Percentiles rank a stretch among this genome's conserved stretches.
Conservation (phyloP, 2,329 filamentous ascomycete species). For the Fusarium sp. region DNA sequence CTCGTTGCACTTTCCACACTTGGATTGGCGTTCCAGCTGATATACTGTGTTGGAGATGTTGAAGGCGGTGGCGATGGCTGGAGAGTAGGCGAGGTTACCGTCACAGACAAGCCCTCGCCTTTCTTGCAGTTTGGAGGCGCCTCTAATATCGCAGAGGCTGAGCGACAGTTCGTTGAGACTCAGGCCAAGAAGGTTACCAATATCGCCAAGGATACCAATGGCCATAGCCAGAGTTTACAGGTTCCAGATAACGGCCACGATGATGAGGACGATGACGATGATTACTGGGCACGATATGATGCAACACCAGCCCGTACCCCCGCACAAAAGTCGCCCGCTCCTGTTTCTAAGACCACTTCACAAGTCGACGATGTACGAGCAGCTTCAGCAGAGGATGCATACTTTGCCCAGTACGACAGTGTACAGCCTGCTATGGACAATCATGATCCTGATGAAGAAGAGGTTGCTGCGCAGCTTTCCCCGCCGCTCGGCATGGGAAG, state of each 20-base stretch:
- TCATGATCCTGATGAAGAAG: conserved; percentile 81
- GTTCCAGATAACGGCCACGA: conserved; percentile 30
- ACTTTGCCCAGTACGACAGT: conserved; percentile 80
- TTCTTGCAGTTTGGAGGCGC: conserved; percentile 65
- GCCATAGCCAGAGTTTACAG: conserved; percentile 24
- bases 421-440: conserved; percentile 85
- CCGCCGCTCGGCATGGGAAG: conserved; percentile 49
- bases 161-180: conserved; percentile 61
- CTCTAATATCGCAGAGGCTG: conserved; percentile 68
- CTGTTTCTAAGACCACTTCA: conserved; percentile 51
- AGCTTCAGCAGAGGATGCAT: conserved; percentile 71
- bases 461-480: conserved; percentile 47
- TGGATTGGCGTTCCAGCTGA: conserved; percentile 71
- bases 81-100: conserved; percentile 76
- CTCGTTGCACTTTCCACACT: conserved; percentile 71
- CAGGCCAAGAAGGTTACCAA: conserved; percentile 41
- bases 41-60: conserved; percentile 76
- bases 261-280: conserved; percentile 75
- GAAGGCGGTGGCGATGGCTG: conserved; percentile 72
- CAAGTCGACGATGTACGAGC: conserved; percentile 38
- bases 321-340: conserved; percentile 72
- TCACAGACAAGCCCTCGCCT: conserved; percentile 67
- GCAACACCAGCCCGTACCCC: conserved; percentile 74
- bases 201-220: conserved; percentile 28
- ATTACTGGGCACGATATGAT: conserved; percentile 85